phyloP scores from a whole-genome alignment of 148 eudicot genomes.

The Chenopodium album region DNA sequence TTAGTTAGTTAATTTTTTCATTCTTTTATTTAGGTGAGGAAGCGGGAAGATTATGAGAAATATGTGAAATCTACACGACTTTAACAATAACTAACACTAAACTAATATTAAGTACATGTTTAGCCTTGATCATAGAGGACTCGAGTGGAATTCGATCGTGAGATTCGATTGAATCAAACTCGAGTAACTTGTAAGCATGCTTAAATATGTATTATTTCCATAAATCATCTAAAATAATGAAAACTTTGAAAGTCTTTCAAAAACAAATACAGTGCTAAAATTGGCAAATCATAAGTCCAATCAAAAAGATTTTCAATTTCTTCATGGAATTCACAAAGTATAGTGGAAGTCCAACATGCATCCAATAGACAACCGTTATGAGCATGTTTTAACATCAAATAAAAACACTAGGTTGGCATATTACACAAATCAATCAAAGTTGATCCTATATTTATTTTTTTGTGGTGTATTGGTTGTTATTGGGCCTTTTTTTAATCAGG shows the following conservation, averaged over 20 bases:
- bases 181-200: neutral
- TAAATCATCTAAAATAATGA: neutral
- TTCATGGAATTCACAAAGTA: neutral
- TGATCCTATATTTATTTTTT: neutral
- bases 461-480: conserved; percentile 22
- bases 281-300: conserved; percentile 8
- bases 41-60: too few relatives aligned
- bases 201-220: too few relatives aligned
- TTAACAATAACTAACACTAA: too few relatives aligned
- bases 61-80: too few relatives aligned
- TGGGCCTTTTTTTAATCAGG: conserved; percentile 18
- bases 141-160: too few relatives aligned
- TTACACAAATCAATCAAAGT: conserved; percentile 27
- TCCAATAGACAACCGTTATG: conserved; percentile 12
- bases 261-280: conserved; percentile 5
- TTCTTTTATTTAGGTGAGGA: too few relatives aligned
- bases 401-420: conserved; percentile 18
- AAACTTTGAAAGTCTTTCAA: neutral
- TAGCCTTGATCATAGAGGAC: too few relatives aligned
- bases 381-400: conserved; percentile 16
- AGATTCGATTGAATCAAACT: neutral
- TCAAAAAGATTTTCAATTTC: conserved; percentile 21
- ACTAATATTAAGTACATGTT: too few relatives aligned
- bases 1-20: neutral
- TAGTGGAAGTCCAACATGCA: conserved; percentile 30